These are phyloP conservation scores for Ceratocystis eucalypticola DNA, from an alignment of 2,329 filamentous ascomycete genomes.

Conservation along the genomic window DNA sequence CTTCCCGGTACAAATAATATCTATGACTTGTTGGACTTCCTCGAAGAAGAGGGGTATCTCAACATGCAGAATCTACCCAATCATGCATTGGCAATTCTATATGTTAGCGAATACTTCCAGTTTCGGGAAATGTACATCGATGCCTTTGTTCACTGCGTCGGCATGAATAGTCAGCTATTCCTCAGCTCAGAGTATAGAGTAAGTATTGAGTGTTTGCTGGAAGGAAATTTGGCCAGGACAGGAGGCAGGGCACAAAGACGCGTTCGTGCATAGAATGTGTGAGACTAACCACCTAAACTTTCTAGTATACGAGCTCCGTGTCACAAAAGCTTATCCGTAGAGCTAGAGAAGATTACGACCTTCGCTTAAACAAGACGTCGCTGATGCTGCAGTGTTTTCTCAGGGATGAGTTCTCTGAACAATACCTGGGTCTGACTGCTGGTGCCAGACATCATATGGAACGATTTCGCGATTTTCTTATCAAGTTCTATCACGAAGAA, in stretches of 20 bases:
- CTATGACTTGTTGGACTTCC: slow-evolving; percentile 49
- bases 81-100: slow-evolving; percentile 54
- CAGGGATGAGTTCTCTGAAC: slow-evolving; percentile 53
- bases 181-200: slow-evolving; percentile 48
- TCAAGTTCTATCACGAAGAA: slow-evolving; percentile 50
- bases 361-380: slow-evolving; percentile 44
- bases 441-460: slow-evolving; percentile 55
- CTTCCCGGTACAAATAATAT: slow-evolving; percentile 41
- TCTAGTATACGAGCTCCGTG: slow-evolving; percentile 30
- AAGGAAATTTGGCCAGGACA: too few species aligned
- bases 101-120: slow-evolving; percentile 53
- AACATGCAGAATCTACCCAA: slow-evolving; percentile 51
- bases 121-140: slow-evolving; percentile 54
- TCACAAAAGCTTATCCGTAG: slow-evolving; percentile 53
- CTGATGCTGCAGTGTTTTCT: slow-evolving; percentile 52
- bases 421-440: slow-evolving; percentile 49
- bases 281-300: background rate
- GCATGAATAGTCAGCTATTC: slow-evolving; percentile 53
- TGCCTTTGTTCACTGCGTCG: slow-evolving; percentile 64
- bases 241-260: background rate
- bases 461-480: slow-evolving; percentile 55
- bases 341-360: slow-evolving; percentile 51
- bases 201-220: slow-evolving; percentile 23
- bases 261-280: background rate
- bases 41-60: slow-evolving; percentile 56